Evolutionary conservation across 2,329 filamentous ascomycete genomes (phyloP), one percentile per base, ranked within the genome.

Genomic region (Colletotrichum cereale): DNA sequence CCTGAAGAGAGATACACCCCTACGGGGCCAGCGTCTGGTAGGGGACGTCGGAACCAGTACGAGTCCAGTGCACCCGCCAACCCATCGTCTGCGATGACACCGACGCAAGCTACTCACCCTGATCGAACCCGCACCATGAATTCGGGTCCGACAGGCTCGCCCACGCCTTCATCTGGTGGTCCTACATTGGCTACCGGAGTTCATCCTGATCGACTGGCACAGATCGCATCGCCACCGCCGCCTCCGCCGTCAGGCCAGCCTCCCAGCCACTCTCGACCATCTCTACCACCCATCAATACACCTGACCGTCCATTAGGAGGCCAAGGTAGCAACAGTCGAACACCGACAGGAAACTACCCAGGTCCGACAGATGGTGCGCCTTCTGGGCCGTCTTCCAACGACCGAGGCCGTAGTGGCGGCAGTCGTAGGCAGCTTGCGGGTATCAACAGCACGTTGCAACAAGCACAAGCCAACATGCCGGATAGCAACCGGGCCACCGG

Each of bases 371-470:
- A 67, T 12, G 62, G 61, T 2, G 60, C 55, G 10, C 72, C 64
- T 58, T n/a, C 80, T 79, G 48, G 77, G 21, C 66, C 80, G 16
- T 75, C 77, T 1, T 62, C 76, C 56, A 79, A 76, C 53, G 79
- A 81, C 57, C 78, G 80, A 75, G 84, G 86, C 38, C 82, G 85
- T 24, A 82, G 69, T 29, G 66, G 66, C 36, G 69, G 69, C 5
- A 72, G 69, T 40, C 69, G 84, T 70, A 83, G 89, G 68, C 88
- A 91, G 75, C 81, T 91, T 38, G 86, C 86, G 16, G 86, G 87
- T 56, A 91, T 92, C 71, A 89, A 90, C 74, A 89, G 81, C 73
- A 88, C 85, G 62, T 82, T 90, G 5, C 86, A 87, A 74, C 85
- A 88, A 77, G 84, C 84, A 1, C 86, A 85, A 76, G 77, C 75